A percentile compares a stretch with the other conserved stretches of the same genome.
phyloP scores from a whole-genome alignment of 495 filamentous ascomycete genomes.

The Hyphodiscus hymeniophilus region DNA sequence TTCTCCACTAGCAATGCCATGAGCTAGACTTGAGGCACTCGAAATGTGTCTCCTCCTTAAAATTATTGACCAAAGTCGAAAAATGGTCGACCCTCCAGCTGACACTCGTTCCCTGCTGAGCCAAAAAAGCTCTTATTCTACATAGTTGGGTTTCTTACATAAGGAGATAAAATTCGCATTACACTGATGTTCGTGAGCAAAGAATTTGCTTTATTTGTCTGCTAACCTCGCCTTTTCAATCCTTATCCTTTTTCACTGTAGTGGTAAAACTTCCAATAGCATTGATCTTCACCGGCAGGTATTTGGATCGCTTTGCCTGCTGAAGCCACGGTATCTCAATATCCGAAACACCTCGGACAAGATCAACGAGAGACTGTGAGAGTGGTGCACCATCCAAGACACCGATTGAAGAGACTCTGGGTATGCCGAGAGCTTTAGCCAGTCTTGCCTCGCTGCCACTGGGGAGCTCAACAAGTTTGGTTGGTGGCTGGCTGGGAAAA shows the following conservation, averaged over 20 bases:
- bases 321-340: constrained; percentile 25
- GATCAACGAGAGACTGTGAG: constrained; percentile 12
- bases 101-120: no score
- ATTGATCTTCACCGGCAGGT: constrained; percentile 22
- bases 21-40: no score
- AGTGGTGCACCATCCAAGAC: constrained; percentile 26
- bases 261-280: constrained; percentile 17
- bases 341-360: constrained; percentile 14
- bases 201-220: no score
- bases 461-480: constrained; percentile 47
- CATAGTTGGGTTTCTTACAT: no score
- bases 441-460: constrained; percentile 43
- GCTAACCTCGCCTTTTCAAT: no score
- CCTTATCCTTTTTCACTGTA: constrained; percentile 1
- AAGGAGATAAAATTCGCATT: no score
- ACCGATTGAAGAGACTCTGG: constrained; percentile 51
- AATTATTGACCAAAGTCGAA: no score
- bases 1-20: no score
- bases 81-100: no score
- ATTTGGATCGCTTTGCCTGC: constrained; percentile 9
- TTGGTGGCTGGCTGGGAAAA: constrained; percentile 28
- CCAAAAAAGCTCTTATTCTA: no score
- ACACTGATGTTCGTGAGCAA: no score
- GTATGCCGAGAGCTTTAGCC: constrained; percentile 41
- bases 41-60: no score